Percentiles rank a stretch among this genome's conserved stretches.
These are phyloP conservation scores for Tolypocladium cylindrosporum DNA, from an alignment of 2,329 filamentous ascomycete species.

Conservation along the genomic window DNA sequence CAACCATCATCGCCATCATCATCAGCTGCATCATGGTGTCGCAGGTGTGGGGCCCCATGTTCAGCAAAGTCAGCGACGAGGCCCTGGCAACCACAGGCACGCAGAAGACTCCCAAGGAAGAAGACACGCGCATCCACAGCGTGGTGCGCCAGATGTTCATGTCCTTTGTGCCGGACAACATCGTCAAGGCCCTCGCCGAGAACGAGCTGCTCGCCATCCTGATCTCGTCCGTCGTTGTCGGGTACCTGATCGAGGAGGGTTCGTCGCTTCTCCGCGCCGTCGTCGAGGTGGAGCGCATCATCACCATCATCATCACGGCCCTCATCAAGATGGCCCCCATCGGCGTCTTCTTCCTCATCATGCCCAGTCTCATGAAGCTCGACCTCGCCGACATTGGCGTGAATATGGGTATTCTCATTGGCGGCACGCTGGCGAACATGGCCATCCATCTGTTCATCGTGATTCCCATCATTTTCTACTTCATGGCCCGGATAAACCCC, in stretches of 20 bases:
- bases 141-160: background rate
- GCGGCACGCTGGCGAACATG: background rate
- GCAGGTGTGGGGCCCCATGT: background rate
- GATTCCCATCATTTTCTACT: background rate
- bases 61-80: background rate
- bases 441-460: background rate
- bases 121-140: background rate
- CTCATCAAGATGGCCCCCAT: background rate
- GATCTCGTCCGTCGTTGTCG: background rate
- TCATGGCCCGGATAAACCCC: background rate
- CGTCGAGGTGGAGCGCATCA: background rate
- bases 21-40: background rate
- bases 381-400: background rate
- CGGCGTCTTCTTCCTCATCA: background rate
- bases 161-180: background rate
- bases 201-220: background rate
- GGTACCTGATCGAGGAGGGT: background rate
- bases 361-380: background rate
- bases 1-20: background rate
- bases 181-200: background rate
- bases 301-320: background rate
- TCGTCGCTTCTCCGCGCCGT: background rate
- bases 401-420: background rate
- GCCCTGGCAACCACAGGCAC: background rate
- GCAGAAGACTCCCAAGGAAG: background rate